A percentile compares a stretch with the other conserved stretches of the same genome.
Conservation (phyloP, 176 grass and related monocot species). For the Panicum miliaceum region DNA sequence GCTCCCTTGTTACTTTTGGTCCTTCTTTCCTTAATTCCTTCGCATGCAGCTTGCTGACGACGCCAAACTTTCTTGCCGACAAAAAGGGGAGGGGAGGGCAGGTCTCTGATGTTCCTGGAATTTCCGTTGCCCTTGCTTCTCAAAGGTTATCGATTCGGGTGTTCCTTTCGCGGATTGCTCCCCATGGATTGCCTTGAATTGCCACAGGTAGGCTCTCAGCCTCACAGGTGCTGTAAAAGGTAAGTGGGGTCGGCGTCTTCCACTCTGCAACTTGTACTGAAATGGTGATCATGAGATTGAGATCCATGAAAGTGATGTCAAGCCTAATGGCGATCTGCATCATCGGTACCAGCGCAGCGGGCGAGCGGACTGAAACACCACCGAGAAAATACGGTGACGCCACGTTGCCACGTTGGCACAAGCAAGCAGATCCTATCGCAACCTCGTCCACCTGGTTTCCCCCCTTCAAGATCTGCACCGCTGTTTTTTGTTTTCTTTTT, state of each 20-base stretch:
- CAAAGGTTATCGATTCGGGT: background rate
- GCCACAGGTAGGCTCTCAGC: background rate
- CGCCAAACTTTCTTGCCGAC: background rate
- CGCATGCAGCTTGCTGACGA: background rate
- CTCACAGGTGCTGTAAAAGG: background rate
- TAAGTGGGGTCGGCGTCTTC: background rate
- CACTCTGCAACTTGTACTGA: background rate
- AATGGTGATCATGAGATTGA: background rate
- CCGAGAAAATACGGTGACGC: background rate
- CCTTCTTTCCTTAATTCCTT: too few relatives aligned
- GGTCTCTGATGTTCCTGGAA: too few relatives aligned
- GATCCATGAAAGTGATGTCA: background rate
- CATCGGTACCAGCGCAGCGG: background rate
- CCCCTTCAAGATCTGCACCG: background rate
- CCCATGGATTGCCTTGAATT: background rate
- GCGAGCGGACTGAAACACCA: background rate
- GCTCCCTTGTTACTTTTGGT: too few relatives aligned
- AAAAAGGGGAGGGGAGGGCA: too few relatives aligned
- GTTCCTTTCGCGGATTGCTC: background rate
- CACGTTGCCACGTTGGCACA: constrained; percentile 16
- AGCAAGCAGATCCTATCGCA: background rate
- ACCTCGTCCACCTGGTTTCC: background rate
- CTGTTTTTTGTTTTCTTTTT: background rate
- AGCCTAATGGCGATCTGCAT: background rate
- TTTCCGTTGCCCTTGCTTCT: too few relatives aligned